A percentile compares a stretch with the other conserved stretches of the same genome.
Conservation (phyloP, 257 asterid species). For the Przewalskia tangutica region DNA sequence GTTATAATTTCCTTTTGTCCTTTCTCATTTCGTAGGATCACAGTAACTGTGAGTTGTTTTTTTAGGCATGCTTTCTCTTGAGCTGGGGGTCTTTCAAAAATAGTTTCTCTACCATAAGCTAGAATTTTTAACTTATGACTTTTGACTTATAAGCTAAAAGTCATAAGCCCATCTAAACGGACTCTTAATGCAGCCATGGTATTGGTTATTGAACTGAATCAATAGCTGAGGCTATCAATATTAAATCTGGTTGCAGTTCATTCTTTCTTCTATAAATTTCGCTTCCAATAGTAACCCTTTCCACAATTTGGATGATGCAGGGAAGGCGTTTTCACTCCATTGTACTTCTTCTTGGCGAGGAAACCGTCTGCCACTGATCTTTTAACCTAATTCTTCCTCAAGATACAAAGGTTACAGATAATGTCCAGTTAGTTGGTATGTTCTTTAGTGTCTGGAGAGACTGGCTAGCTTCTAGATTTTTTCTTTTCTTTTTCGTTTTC, state of each 20-base stretch:
- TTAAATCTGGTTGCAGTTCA: not conserved
- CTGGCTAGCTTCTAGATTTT: not conserved
- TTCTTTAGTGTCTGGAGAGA: not conserved
- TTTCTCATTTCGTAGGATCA: not conserved
- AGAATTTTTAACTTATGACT: too few species aligned
- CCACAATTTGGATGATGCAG: not conserved
- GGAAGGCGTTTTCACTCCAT: conserved; percentile 8
- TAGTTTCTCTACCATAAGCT: too few species aligned
- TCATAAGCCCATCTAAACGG: not conserved
- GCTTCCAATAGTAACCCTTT: not conserved
- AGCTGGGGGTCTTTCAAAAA: too few species aligned
- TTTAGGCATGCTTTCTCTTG: too few species aligned
- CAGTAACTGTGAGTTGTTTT: too few species aligned
- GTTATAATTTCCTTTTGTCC: not conserved
- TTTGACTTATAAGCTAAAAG: too few species aligned
- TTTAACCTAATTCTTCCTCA: not conserved
- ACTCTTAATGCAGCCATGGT: not conserved
- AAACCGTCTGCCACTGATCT: not conserved
- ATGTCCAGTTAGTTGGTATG: not conserved
- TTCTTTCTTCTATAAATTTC: not conserved
- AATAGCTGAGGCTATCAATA: not conserved
- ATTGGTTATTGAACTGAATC: not conserved
- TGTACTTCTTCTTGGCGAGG: conserved; percentile 8
- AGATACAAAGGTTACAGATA: not conserved
- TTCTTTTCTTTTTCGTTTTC: too few species aligned